Evolutionary conservation across 2,329 filamentous ascomycete species (phyloP).

Genomic region (Arachnomyces sp.): DNA sequence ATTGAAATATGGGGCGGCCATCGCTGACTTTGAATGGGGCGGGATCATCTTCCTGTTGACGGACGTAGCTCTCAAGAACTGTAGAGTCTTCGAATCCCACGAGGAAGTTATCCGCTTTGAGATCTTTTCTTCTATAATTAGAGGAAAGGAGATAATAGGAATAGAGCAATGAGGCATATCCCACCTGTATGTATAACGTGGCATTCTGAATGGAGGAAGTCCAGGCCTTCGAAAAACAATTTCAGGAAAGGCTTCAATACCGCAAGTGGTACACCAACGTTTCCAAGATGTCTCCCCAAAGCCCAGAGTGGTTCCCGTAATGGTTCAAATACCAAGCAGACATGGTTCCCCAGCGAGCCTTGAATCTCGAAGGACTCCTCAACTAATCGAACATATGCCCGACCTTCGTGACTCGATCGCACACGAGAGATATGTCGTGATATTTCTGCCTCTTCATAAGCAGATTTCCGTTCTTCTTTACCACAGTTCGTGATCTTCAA

Average conservation of each 20-base stretch:
- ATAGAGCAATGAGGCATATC: too few relatives aligned
- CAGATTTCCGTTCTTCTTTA: constrained; percentile 7
- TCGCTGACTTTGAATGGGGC: constrained; percentile 5
- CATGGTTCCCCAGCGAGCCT: constrained; percentile 15
- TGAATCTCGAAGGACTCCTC: constrained; percentile 16
- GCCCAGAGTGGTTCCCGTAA: background rate
- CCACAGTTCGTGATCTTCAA: constrained; percentile 23
- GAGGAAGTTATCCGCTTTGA: constrained; percentile 13
- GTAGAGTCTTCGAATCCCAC: constrained; percentile 14
- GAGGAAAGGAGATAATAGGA: constrained; percentile 10
- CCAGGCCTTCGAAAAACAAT: constrained; percentile 4
- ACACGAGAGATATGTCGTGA: constrained; percentile 21
- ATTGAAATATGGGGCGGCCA: constrained; percentile 15
- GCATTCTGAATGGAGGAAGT: constrained; percentile 7
- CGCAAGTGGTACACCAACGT: background rate
- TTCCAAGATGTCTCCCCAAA: background rate
- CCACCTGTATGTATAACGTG: constrained; percentile 8
- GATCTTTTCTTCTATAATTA: constrained; percentile 11
- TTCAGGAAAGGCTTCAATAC: constrained; percentile 1
- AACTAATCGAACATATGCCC: constrained; percentile 10
- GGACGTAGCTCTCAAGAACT: constrained; percentile 15
- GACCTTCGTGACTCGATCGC: too few relatives aligned
- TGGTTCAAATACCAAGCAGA: constrained; percentile 17
- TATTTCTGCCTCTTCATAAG: constrained; percentile 20
- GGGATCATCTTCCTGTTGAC: constrained; percentile 15